Base-by-base conservation (phyloP, 169 alveolate species). In the Cyclospora cayetanensis region DNA sequence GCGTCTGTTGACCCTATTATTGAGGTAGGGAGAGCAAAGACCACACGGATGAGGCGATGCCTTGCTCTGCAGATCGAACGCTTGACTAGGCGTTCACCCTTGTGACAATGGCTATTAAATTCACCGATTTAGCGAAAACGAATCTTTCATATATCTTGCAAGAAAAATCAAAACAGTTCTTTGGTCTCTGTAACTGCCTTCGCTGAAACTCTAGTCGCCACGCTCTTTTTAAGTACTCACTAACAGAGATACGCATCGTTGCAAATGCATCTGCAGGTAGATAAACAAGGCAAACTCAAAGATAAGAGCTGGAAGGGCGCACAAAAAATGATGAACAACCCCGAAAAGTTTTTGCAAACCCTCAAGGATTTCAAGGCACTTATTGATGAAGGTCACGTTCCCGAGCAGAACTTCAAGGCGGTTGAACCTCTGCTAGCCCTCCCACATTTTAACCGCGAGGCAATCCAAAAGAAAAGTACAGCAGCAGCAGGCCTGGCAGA, bases 241-340 rank as follows among this genome's bases (percentile, higher is more conserved):
- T n/a, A n/a, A n/a, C n/a, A n/a, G n/a, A n/a, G n/a, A n/a, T n/a
- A n/a, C 60, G 60, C 15, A 46, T 4, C 15, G 68, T 7, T 42
- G 66, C 7, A n/a, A 76, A n/a, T 43, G 25, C 43, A 20, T 20
- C 15, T 97, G 74, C 97, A 97, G 94, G 97, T 97, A 50, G 99
- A 98, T 93, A 97, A 96, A 95, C 96, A 97, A 92, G 99, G 98
- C 52, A 96, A 93, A 34, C 98, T 97, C 31, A 97, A 97, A 94
- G 98, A 97, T 77, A 94, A 95, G 72, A 97, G 96, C 60, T 97
- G 99, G 98, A 98, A 98, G 95, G 97, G 98, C n/a, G 97, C 98
- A n/a, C 96, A 96, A 92, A 97, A 97, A 91, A 94, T 98, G 97
- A 97, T 98, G 98, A 96, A 96, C 83, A 96, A 98, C 68, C 99